Evolutionary conservation across 305 asterid genomes (phyloP).

Genomic region (Rubia balearica): DNA sequence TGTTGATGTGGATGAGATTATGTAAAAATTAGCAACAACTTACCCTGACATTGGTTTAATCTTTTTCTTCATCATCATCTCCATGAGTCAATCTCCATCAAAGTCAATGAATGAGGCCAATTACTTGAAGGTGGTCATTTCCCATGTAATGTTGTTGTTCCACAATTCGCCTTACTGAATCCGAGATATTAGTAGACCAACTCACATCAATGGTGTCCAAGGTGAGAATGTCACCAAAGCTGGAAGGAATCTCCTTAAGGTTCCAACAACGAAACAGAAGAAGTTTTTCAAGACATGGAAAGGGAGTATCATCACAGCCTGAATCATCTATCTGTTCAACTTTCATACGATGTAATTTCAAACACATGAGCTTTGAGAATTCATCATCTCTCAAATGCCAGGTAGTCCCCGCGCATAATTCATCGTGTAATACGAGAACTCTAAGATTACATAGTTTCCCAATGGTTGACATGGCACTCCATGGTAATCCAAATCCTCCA

Average conservation of each 20-base stretch:
- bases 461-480: constrained; percentile 8
- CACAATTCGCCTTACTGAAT: background rate
- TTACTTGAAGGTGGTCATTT: background rate
- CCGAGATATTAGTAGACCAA: background rate
- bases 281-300: constrained; percentile 2
- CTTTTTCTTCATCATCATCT: background rate
- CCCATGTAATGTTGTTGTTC: background rate
- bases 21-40: background rate
- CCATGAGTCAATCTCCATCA: background rate
- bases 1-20: background rate
- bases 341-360: background rate
- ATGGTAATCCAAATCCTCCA: background rate
- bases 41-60: background rate
- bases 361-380: background rate
- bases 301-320: background rate
- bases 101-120: background rate
- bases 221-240: constrained; percentile 1
- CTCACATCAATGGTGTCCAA: background rate
- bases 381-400: constrained; percentile 1
- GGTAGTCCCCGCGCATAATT: background rate
- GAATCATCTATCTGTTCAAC: background rate
- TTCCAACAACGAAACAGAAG: background rate
- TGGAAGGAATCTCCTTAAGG: constrained; percentile 1
- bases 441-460: background rate
- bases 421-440: background rate